A percentile compares a stretch with the other conserved stretches of the same genome.
phyloP scores from a whole-genome alignment of 441 rosid genomes.

The Pelargonium cotyledonis region DNA sequence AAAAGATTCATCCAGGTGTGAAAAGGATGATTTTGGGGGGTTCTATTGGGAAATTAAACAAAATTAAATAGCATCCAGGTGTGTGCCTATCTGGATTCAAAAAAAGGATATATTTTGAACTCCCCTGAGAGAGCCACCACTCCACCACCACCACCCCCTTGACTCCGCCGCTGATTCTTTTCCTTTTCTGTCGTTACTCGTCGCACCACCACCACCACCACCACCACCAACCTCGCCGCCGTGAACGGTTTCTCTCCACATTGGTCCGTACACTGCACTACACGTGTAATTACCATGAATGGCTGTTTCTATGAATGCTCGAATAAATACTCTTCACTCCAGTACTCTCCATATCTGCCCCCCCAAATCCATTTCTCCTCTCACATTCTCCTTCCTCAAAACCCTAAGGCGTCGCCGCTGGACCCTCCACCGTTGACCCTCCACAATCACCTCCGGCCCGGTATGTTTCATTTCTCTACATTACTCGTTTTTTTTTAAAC shows the following conservation, averaged over 20 bases:
- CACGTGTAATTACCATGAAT: constrained; percentile 5
- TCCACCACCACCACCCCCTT: no score
- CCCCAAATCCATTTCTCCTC: not conserved
- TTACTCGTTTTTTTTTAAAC: not conserved
- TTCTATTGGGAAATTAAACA: no score
- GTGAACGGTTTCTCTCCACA: not conserved
- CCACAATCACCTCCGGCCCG: not conserved
- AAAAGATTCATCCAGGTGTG: no score
- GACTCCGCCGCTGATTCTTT: no score
- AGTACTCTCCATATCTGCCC: not conserved
- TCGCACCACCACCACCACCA: constrained; percentile 3
- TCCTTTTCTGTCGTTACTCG: not conserved
- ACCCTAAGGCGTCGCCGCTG: constrained; percentile 4
- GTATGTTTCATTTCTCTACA: not conserved
- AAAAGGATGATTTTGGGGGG: no score
- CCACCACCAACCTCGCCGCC: not conserved
- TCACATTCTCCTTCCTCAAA: not conserved
- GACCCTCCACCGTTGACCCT: not conserved
- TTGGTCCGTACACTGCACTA: not conserved
- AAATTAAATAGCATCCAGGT: no score
- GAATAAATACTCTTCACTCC: not conserved
- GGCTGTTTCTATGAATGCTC: not conserved
- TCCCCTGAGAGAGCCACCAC: no score
- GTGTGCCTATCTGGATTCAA: no score
- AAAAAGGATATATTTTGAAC: no score